These are phyloP conservation scores for Coniosporium apollinis DNA, from an alignment of 495 filamentous ascomycete genomes.

Conservation along the genomic window DNA sequence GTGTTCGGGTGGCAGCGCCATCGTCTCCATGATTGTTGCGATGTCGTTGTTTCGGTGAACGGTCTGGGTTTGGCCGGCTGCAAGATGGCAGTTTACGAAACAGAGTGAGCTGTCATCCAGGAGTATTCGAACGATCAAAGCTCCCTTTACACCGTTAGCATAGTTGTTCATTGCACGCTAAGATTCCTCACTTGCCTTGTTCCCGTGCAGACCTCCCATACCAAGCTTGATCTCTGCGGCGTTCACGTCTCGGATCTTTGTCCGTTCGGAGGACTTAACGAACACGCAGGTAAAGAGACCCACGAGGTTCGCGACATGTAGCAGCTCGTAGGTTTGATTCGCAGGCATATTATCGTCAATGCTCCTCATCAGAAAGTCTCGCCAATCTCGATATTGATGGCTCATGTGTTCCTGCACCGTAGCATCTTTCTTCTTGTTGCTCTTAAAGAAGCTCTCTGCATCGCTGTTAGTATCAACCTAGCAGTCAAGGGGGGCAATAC, in stretches of 20 bases:
- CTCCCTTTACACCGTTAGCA: conserved; percentile 37
- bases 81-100: conserved; percentile 95
- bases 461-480: too few relatives aligned
- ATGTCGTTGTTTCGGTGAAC: conserved; percentile 86
- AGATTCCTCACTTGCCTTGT: conserved; percentile 46
- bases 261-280: conserved; percentile 60
- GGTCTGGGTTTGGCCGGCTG: conserved; percentile 81
- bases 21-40: conserved; percentile 69
- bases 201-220: conserved; percentile 84
- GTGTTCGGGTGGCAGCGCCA: conserved; percentile 49
- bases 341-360: conserved; percentile 72
- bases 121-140: conserved; percentile 76
- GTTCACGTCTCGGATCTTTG: conserved; percentile 56
- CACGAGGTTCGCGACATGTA: conserved; percentile 79
- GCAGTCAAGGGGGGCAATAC: conserved; percentile 18
- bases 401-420: conserved; percentile 87
- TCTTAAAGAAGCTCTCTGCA: conserved; percentile 32
- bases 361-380: conserved; percentile 64
- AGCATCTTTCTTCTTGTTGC: conserved; percentile 83
- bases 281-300: conserved; percentile 94
- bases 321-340: conserved; percentile 60
- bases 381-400: conserved; percentile 92
- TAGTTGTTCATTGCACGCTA: neutral
- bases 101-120: conserved; percentile 86
- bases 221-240: conserved; percentile 82